A percentile compares a stretch with the other conserved stretches of the same genome.
phyloP scores from a whole-genome alignment of 257 asterid genomes.

The Thymus mandschuricus region DNA sequence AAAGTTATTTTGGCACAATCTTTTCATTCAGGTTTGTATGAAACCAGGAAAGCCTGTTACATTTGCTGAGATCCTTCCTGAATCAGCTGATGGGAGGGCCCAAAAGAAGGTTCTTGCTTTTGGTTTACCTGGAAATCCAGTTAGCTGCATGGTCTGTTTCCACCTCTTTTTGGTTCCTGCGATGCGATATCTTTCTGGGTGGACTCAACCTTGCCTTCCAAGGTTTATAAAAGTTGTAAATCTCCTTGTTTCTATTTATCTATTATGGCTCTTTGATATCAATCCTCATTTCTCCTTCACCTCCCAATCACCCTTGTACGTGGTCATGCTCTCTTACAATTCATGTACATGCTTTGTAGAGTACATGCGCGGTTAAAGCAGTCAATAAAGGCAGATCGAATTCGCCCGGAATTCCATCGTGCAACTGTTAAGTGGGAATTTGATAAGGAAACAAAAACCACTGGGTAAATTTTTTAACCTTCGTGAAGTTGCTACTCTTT shows the following conservation, averaged over 20 bases:
- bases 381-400: constrained; percentile 69
- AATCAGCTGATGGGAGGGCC: constrained; percentile 40
- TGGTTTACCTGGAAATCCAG: constrained; percentile 99
- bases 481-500: background rate
- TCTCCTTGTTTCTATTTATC: constrained; percentile 30
- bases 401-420: constrained; percentile 83
- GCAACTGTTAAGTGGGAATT: constrained; percentile 76
- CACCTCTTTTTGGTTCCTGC: constrained; percentile 92
- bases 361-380: constrained; percentile 89
- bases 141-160: constrained; percentile 93
- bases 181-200: constrained; percentile 85
- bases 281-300: constrained; percentile 15
- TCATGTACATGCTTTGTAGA: constrained; percentile 46
- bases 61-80: constrained; percentile 74
- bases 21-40: constrained; percentile 74
- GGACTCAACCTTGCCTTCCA: constrained; percentile 81
- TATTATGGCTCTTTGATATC: constrained; percentile 22
- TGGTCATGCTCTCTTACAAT: constrained; percentile 30
- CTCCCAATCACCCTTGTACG: constrained; percentile 20
- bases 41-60: constrained; percentile 97
- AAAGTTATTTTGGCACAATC: constrained; percentile 17
- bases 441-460: constrained; percentile 49
- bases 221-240: constrained; percentile 57
- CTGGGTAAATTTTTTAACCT: constrained; percentile 63
- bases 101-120: constrained; percentile 77